Base-by-base conservation (phyloP, 1,284 basidiomycete genomes). In the Ceratobasidium papillatum region DNA sequence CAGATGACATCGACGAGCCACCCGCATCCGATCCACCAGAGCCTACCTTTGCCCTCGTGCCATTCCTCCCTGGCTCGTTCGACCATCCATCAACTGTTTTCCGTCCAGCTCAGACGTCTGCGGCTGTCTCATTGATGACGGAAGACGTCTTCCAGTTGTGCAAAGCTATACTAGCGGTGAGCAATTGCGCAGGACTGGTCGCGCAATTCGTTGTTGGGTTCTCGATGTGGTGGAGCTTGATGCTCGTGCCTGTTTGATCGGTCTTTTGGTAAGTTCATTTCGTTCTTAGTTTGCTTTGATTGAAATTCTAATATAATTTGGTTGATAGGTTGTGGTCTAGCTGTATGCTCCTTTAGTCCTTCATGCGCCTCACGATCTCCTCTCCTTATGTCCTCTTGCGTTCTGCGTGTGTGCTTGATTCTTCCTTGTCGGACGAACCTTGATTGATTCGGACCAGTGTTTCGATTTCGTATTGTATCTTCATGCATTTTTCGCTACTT, bases 161-260 rank as follows among this genome's bases (percentile, higher is more conserved):
- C 36, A 3, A 25, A 11, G 68, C 56, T 22, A n/a, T 71, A 38
- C 27, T 71, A 25, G 68, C 56, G 14, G 45, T 61, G 54, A 71
- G 54, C 19, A 71, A 59, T 38, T 71, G 68, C 17, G 68, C 68
- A 2, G 68, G 68, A 22, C 68, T 59, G 12, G 68, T 71, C 17
- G 68, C 68, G 30, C 68, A 71, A 32, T 61, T 71, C 36, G 38
- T 59, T 11, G 45, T 71, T 22, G 68, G 68, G 30, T 58, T 61
- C 36, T 71, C 56, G 43, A 17, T 61, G 56, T 71, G 68, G 68
- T 71, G 68, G 68, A 71, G 68, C 22, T 47, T 71, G 41, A 27
- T 41, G 30, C 45, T 59, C 14, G 68, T 71, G 1, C 68, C 68
- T 27, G n/a, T n/a, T 1, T 59, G 27, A 71, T 25, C n/a, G n/a